Conservation (phyloP, 352 stramenopile species). For the Plasmopara viticola region DNA sequence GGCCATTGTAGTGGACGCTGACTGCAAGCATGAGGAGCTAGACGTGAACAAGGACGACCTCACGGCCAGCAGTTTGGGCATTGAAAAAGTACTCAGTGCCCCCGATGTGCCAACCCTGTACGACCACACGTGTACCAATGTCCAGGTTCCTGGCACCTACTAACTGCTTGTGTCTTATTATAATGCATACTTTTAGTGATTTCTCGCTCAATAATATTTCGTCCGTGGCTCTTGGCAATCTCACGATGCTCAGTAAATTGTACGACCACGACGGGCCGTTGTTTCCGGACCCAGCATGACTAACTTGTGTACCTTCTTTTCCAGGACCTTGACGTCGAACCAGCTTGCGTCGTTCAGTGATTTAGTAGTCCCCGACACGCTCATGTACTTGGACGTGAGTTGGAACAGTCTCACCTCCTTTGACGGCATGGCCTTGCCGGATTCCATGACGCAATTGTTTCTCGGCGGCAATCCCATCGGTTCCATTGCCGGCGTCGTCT, state of each 20-base stretch:
- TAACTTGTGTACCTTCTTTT: not conserved
- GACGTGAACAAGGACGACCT: constrained; percentile 31
- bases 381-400: constrained; percentile 53
- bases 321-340: constrained; percentile 50
- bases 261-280: constrained; percentile 37
- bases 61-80: constrained; percentile 30
- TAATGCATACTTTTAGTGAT: constrained; percentile 9
- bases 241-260: constrained; percentile 35
- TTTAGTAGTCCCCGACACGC: constrained; percentile 28
- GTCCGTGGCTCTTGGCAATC: constrained; percentile 22
- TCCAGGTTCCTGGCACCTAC: not conserved
- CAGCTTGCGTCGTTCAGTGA: constrained; percentile 36
- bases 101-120: constrained; percentile 46
- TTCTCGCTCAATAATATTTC: constrained; percentile 52
- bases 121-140: not conserved
- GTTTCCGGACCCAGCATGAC: constrained; percentile 25
- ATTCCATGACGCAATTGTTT: constrained; percentile 45
- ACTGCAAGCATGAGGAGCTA: constrained; percentile 30
- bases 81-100: constrained; percentile 42
- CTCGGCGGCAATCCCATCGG: constrained; percentile 61
- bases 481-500: constrained; percentile 42
- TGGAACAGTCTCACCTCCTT: constrained; percentile 63
- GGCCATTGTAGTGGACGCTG: constrained; percentile 31
- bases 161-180: not conserved
- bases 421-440: constrained; percentile 45